phyloP scores from a whole-genome alignment of 2,329 filamentous ascomycete genomes.

The Delphinella strobiligena region DNA sequence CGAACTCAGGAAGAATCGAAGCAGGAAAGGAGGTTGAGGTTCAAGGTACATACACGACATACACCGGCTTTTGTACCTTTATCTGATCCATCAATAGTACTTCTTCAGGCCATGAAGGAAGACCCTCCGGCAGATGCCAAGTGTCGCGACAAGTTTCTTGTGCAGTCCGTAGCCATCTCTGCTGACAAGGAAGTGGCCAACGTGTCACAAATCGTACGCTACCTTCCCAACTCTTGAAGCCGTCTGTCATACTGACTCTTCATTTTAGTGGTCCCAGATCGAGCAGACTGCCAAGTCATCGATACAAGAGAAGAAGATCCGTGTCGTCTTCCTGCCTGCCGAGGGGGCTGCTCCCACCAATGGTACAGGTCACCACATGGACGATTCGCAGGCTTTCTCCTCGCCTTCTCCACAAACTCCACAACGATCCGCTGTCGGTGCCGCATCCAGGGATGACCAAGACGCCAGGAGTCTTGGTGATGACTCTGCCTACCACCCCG shows the following conservation, averaged over 20 bases:
- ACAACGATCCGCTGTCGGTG: slow-evolving; percentile 25
- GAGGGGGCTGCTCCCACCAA: slow-evolving; percentile 29
- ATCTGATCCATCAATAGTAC: slow-evolving; percentile 44
- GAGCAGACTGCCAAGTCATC: slow-evolving; percentile 62
- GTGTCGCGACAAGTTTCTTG: slow-evolving; percentile 95
- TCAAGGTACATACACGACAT: slow-evolving; percentile 48
- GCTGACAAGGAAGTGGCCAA: slow-evolving; percentile 64
- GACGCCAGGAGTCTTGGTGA: slow-evolving; percentile 30
- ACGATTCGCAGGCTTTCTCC: slow-evolving; percentile 39
- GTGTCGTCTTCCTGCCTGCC: slow-evolving; percentile 69
- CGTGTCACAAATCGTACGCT: slow-evolving; percentile 65
- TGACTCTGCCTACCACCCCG: slow-evolving; percentile 28
- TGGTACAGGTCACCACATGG: slow-evolving; percentile 8
- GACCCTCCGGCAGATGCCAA: slow-evolving; percentile 76
- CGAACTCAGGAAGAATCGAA: slow-evolving; percentile 93
- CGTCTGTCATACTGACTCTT: slow-evolving; percentile 9
- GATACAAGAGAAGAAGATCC: slow-evolving; percentile 90
- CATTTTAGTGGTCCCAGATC: slow-evolving; percentile 59
- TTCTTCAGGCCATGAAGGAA: slow-evolving; percentile 95
- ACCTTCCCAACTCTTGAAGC: not conserved
- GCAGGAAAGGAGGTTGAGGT: slow-evolving; percentile 84
- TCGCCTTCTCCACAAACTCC: slow-evolving; percentile 44
- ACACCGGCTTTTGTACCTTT: slow-evolving; percentile 5
- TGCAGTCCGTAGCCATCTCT: slow-evolving; percentile 78
- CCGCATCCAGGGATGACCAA: slow-evolving; percentile 27